phyloP scores from a whole-genome alignment of 108 stramenopile genomes.

The Seminavis robusta region DNA sequence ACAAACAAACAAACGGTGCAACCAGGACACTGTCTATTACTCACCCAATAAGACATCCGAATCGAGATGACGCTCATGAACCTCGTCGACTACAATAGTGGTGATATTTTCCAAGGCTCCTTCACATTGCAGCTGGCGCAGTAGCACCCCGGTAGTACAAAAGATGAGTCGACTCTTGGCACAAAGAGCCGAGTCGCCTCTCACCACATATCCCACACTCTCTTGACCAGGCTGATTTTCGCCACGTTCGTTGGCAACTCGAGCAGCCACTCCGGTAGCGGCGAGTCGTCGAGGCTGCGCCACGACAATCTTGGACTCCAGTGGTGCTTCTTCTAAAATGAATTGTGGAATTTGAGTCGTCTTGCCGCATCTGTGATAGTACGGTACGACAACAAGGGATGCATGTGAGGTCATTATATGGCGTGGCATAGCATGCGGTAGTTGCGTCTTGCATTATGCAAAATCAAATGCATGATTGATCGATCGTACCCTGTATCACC shows the following conservation, averaged over 20 bases:
- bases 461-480: not conserved
- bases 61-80: constrained; percentile 90
- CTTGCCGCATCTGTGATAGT: constrained; percentile 18
- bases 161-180: constrained; percentile 84
- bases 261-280: constrained; percentile 90
- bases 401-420: not conserved
- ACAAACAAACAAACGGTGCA: too few relatives aligned
- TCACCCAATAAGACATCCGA: constrained; percentile 79
- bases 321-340: constrained; percentile 81
- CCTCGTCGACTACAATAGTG: constrained; percentile 96
- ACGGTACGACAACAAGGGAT: too few relatives aligned
- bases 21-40: too few relatives aligned
- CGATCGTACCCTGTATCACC: constrained; percentile 84
- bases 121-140: constrained; percentile 89
- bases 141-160: constrained; percentile 96
- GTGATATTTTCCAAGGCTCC: constrained; percentile 74
- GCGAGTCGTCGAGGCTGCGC: constrained; percentile 95
- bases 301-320: constrained; percentile 82
- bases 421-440: not conserved
- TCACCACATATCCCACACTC: constrained; percentile 92
- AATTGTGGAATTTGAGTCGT: constrained; percentile 94
- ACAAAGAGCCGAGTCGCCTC: constrained; percentile 73
- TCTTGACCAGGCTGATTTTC: constrained; percentile 59
- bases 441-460: too few relatives aligned
- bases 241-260: constrained; percentile 91